Evolutionary conservation across 148 eudicot genomes (phyloP).

Genomic region (Oxyria digyna): DNA sequence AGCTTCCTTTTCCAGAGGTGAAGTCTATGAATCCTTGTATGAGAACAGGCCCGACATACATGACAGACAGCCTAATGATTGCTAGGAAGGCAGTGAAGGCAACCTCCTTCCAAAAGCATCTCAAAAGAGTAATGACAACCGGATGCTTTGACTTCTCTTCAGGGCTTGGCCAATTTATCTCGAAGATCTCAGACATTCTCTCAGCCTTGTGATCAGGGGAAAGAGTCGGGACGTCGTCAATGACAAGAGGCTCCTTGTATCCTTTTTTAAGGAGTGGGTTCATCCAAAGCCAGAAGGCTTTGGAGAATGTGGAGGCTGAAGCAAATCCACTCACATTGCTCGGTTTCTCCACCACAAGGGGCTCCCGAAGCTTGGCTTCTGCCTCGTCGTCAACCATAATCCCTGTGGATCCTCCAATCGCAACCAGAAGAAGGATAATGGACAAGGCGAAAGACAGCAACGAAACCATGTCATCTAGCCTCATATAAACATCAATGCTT

Average conservation of each 20-base stretch:
- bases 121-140: conserved; percentile 49
- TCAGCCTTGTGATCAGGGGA: conserved; percentile 71
- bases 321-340: conserved; percentile 43
- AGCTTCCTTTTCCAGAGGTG: conserved; percentile 52
- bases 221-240: conserved; percentile 60
- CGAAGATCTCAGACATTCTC: conserved; percentile 53
- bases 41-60: conserved; percentile 75
- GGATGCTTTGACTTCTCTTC: conserved; percentile 63
- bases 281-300: conserved; percentile 77
- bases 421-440: conserved; percentile 28
- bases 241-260: conserved; percentile 43
- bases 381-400: conserved; percentile 21
- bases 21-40: conserved; percentile 57
- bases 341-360: conserved; percentile 38
- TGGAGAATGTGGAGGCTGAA: conserved; percentile 53
- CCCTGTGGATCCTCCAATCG: conserved; percentile 56
- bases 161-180: conserved; percentile 66
- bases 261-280: conserved; percentile 68
- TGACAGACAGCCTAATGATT: conserved; percentile 50
- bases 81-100: conserved; percentile 76
- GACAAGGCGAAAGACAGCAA: conserved; percentile 35
- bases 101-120: conserved; percentile 75
- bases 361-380: conserved; percentile 26
- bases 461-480: conserved; percentile 38
- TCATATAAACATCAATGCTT: conserved; percentile 14